Conservation (phyloP, 2,329 filamentous ascomycete species). For the Sporothrix curviconia region DNA sequence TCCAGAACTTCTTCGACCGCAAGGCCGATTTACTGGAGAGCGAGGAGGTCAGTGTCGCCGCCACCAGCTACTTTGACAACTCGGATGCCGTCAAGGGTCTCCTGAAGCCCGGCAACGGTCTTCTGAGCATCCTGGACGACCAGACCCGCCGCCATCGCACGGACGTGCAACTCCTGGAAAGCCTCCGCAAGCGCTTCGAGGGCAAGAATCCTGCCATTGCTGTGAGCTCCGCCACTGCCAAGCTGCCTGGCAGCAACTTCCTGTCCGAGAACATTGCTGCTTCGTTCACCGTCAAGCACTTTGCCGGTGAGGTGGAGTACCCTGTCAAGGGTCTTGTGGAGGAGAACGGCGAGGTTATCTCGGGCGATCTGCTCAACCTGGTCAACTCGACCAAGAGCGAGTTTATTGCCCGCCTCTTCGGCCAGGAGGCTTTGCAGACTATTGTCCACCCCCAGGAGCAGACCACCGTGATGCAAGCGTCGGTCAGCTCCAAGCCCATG, state of each 20-base stretch:
- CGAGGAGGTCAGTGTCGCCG: conserved; percentile 82
- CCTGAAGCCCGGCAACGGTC: conserved; percentile 84
- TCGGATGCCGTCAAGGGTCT: conserved; percentile 88
- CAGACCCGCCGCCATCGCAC: conserved; percentile 85
- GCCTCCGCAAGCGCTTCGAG: conserved; percentile 85
- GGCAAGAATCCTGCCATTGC: conserved; percentile 88
- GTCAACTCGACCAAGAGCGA: conserved; percentile 81
- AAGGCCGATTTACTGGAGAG: conserved; percentile 90
- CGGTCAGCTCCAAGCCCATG: conserved; percentile 90
- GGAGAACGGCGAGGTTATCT: conserved; percentile 93
- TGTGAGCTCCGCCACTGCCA: conserved; percentile 66
- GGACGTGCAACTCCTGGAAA: conserved; percentile 85
- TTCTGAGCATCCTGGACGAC: conserved; percentile 91
- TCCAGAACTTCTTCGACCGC: conserved; percentile 93
- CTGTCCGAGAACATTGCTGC: conserved; percentile 72
- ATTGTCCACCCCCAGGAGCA: conserved; percentile 89
- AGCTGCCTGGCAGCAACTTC: conserved; percentile 84
- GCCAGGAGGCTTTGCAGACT: conserved; percentile 90
- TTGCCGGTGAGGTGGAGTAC: conserved; percentile 94
- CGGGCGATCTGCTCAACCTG: conserved; percentile 90
- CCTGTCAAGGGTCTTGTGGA: conserved; percentile 80
- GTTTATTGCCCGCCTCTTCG: conserved; percentile 85
- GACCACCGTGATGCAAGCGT: conserved; percentile 87
- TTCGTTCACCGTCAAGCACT: conserved; percentile 87
- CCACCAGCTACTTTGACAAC: conserved; percentile 97